Evolutionary conservation across 805 yeast genomes (phyloP), one percentile per base, ranked within the genome.

Genomic region (Martiniozyma abietophila): DNA sequence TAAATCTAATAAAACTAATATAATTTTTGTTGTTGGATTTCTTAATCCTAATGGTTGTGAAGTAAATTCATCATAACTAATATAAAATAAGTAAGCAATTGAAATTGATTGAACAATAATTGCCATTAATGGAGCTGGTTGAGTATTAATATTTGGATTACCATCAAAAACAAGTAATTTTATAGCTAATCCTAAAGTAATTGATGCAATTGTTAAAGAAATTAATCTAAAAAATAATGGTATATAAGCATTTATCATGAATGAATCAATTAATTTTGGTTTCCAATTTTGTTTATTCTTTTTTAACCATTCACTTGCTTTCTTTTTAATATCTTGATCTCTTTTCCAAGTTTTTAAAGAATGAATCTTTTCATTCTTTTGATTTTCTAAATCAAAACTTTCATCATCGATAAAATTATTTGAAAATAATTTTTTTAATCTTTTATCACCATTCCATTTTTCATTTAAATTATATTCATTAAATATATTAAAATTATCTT

Each of bases 81-180:
- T 83, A 56, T 83, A 86, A 4, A 77, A 58, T 36, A 86, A 67
- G 52, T 92, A 92, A 0, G 74, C 69, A 18, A 84, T 58, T 3
- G 95, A 95, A 41, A 76, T 64, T 19, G 84, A 63, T 49, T 86
- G 89, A 4, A 89, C 94, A 34, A 76, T 76, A 2, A 92, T 70
- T 4, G 96, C 92, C 94, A 92, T 85, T 29, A 88, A 76, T 0
- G 97, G 83, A 46, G 95, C 79, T 12, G 98, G 80, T 49, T 82
- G 86, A 51, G 82, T 94, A 6, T 69, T 62, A 6, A 83, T 57
- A 9, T 59, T 51, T 15, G 17, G 19, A 12, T 47, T 42, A 3
- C 56, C 58, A 12, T 59, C 56, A 36, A 53, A 49, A 8, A 56
- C 55, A 42, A 65, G 74, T 35, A 84, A 74, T 29, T 77, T 56